These are phyloP conservation scores for Nasturtium officinale DNA, from an alignment of 345 rosid species.

Conservation along the genomic window DNA sequence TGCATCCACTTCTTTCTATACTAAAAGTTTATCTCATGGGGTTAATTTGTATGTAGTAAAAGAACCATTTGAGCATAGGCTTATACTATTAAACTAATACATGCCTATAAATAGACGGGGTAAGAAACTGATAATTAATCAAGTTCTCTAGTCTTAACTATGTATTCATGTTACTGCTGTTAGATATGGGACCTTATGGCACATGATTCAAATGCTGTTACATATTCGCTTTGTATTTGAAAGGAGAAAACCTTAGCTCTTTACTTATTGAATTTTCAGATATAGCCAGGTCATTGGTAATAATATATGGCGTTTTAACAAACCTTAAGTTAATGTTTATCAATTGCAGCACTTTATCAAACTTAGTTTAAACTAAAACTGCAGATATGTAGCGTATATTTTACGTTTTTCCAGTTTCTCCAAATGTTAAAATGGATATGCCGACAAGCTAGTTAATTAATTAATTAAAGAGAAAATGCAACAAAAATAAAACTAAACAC, in stretches of 20 bases:
- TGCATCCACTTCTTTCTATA: slow-evolving; percentile 12
- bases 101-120: neutral
- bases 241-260: neutral
- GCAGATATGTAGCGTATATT: no score
- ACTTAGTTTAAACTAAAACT: neutral
- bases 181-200: neutral
- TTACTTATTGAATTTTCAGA: neutral
- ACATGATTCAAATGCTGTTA: neutral
- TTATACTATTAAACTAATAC: neutral
- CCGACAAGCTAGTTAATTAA: neutral
- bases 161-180: neutral
- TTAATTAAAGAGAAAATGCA: no score
- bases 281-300: neutral
- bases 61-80: neutral
- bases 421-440: no score
- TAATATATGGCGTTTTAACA: neutral
- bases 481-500: no score
- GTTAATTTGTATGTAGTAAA: neutral
- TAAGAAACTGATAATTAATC: neutral
- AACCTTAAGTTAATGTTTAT: neutral
- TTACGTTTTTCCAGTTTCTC: no score
- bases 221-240: neutral
- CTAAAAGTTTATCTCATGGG: neutral
- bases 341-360: neutral
- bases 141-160: neutral